Conservation (phyloP, 805 yeast species). For the Nakazawaea wyomingensis region DNA sequence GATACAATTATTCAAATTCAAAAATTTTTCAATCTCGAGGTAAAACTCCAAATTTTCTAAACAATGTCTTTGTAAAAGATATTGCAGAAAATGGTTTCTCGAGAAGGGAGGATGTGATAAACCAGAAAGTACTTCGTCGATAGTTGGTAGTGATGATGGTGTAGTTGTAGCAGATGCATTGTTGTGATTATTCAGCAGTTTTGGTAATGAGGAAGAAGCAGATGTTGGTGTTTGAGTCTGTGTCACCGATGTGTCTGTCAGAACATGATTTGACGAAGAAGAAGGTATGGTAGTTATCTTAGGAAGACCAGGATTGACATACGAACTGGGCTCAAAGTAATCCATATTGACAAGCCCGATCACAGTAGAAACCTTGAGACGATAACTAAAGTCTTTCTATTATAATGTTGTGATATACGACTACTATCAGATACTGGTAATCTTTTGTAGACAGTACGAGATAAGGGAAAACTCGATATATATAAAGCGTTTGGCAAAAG, state of each 20-base stretch:
- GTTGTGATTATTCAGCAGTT: not conserved
- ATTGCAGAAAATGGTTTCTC: constrained; percentile 23
- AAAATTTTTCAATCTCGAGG: constrained; percentile 20
- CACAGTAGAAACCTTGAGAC: not conserved
- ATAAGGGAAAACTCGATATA: no score
- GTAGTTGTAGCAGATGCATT: not conserved
- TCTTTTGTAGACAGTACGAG: no score
- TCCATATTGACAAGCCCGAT: no score
- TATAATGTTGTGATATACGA: no score
- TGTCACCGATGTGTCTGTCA: not conserved
- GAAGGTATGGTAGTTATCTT: constrained; percentile 9
- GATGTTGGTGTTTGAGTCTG: constrained; percentile 8
- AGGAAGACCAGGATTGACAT: constrained; percentile 12
- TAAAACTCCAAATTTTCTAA: constrained; percentile 30
- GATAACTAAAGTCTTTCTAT: no score
- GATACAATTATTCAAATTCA: constrained; percentile 4
- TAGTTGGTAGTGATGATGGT: constrained; percentile 19
- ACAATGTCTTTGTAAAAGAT: constrained; percentile 27
- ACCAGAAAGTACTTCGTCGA: constrained; percentile 24
- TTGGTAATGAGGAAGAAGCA: not conserved
- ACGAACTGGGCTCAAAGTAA: constrained; percentile 2
- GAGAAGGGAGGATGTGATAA: constrained; percentile 19
- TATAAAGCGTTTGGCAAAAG: no score
- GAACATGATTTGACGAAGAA: not conserved
- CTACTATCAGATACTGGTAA: no score